phyloP scores from a whole-genome alignment of 495 filamentous ascomycete species.

The Hypoxylon subgilvum region DNA sequence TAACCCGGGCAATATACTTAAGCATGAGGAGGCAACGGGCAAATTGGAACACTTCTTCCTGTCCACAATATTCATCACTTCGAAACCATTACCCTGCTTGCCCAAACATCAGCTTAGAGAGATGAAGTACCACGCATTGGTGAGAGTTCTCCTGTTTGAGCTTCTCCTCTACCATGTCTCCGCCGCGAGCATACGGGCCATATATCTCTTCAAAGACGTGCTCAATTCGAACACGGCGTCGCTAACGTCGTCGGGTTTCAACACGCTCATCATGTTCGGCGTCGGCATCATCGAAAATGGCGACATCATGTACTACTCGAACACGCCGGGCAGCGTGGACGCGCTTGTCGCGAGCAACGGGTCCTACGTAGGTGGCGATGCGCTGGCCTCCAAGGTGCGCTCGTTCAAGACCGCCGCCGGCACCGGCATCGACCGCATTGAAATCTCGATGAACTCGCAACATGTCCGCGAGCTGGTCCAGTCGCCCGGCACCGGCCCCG shows the following conservation, averaged over 20 bases:
- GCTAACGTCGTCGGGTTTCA: constrained; percentile 49
- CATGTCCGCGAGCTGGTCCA: constrained; percentile 45
- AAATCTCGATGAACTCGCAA: constrained; percentile 53
- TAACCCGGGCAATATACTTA: neutral
- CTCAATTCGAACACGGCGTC: constrained; percentile 50
- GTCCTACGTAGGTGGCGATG: constrained; percentile 47
- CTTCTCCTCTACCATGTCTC: constrained; percentile 29
- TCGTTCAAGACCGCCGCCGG: constrained; percentile 45
- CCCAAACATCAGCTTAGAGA: neutral
- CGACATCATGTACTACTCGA: constrained; percentile 56
- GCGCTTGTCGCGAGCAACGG: constrained; percentile 43
- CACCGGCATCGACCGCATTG: constrained; percentile 43
- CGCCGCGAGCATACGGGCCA: constrained; percentile 40
- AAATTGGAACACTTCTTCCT: neutral
- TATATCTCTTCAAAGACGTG: constrained; percentile 55
- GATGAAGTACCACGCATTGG: constrained; percentile 24
- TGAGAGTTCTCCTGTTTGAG: constrained; percentile 35
- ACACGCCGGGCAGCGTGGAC: constrained; percentile 49
- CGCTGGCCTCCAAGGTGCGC: constrained; percentile 47
- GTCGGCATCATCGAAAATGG: constrained; percentile 50
- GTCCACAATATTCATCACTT: neutral
- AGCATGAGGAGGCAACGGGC: neutral
- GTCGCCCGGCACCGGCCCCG: constrained; percentile 41
- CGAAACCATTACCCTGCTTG: neutral
- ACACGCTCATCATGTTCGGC: constrained; percentile 49